Percentiles rank a stretch among this genome's conserved stretches.
Evolutionary conservation across 768 basidiomycete species (phyloP).

Genomic region (Galerina sulciceps): DNA sequence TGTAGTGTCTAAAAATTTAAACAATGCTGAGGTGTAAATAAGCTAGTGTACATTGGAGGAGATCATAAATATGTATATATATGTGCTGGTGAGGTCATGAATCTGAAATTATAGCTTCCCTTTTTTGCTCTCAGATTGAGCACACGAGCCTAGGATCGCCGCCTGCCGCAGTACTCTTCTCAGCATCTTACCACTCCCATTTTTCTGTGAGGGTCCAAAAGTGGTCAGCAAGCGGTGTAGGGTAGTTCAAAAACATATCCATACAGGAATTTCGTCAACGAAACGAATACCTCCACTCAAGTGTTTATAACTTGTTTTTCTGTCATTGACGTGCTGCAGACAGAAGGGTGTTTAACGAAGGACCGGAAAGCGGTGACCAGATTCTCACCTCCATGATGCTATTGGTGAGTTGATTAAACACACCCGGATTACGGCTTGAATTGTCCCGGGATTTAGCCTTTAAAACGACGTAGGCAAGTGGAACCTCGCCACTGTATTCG

Average conservation of each 20-base stretch:
- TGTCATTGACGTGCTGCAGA: conserved; percentile 49
- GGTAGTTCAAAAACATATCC: background rate
- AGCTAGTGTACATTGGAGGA: too few species aligned
- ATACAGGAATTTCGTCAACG: conserved; percentile 37
- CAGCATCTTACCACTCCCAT: conserved; percentile 59
- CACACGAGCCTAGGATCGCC: conserved; percentile 14
- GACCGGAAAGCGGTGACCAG: background rate
- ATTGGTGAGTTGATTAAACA: conserved; percentile 35
- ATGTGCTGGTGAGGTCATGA: background rate
- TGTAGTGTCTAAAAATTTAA: too few species aligned
- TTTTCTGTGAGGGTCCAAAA: conserved; percentile 39
- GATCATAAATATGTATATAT: background rate
- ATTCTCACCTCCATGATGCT: conserved; percentile 46
- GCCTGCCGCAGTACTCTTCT: conserved; percentile 44
- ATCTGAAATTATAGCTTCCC: conserved; percentile 7
- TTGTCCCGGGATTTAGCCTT: conserved; percentile 39
- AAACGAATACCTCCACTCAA: conserved; percentile 45
- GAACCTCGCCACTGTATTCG: conserved; percentile 66
- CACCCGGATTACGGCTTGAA: conserved; percentile 26
- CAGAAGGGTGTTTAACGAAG: background rate
- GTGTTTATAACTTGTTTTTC: conserved; percentile 56
- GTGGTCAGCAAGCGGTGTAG: background rate
- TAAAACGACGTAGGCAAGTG: conserved; percentile 65
- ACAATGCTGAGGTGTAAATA: too few species aligned
- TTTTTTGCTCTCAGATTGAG: background rate